Base-by-base conservation (phyloP, 768 basidiomycete genomes). In the Tephrocybe sp. region DNA sequence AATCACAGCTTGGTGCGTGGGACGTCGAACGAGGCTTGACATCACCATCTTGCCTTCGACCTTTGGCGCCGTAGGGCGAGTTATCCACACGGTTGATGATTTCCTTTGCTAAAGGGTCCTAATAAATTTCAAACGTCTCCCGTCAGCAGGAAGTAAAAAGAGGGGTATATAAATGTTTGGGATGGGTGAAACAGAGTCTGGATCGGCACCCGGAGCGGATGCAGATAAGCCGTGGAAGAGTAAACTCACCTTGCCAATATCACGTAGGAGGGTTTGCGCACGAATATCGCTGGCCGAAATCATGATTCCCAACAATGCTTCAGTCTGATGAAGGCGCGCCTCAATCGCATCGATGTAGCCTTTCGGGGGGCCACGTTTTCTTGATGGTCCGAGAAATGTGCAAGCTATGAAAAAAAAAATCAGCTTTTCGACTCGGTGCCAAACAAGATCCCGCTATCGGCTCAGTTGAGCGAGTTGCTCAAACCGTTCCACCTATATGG, bases 331-430 rank as follows among this genome's bases (percentile, higher is more conserved):
- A 4, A 95, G 71, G 12, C 91, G 82, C 12, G 88, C 88, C 68
- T 95, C 92, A 58, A 95, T 92, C 23, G 91, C 91, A 60, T 94
- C 91, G 61, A 95, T 94, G 73, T 95, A 95, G 1, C 92, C 92
- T 62, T 91, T 91, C n/a, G 90, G 88, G 3, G 88, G 88, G 2
- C 91, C 91, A 56, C 91, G 85, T 63, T 88, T 88, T 57, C 86
- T 79, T 11, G 87, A 88, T 7, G 86, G 86, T 2, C 85, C 86
- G 33, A 89, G 73, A 66, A 87, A 89, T 0, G 88, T 88, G 61
- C 87, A 90, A 16, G 80, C 86, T 88, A 61, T 23, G 49, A 33
- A 46, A 42, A 37, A 33, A 31, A 41, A 38, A 52, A 18, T 38
- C n/a, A 38, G 37, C 19, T 19, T n/a, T 38, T 18, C 6, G 10